Base-by-base conservation (phyloP, 2,329 filamentous ascomycete genomes). In the Exophiala calicioides region DNA sequence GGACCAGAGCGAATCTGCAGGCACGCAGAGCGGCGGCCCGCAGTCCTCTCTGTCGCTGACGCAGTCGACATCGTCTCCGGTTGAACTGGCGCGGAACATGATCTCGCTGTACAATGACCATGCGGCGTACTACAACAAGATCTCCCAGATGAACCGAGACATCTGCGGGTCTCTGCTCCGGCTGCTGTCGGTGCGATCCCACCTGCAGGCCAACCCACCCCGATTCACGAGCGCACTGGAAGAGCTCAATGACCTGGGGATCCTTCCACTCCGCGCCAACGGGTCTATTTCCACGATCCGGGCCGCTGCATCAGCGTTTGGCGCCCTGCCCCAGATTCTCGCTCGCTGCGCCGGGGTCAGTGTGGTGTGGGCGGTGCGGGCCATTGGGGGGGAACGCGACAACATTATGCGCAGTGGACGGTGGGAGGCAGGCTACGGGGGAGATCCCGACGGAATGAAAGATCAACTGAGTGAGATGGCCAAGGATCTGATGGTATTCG, bases 401-500 rank as follows among this genome's bases (percentile, higher is more conserved):
- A 74, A 83, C 52, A 76, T 94, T 35, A 23, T 47, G 10, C 77
- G 79, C 45, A 78, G 76, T 48, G 83, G 84, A 20, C 80, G 85
- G 59, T 96, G 86, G 67, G 89, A 85, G 58, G 48, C 54, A 18
- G 85, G 81, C 54, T 85, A 85, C 67, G 81, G 83, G 62, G 79
- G 79, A 45, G 55, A 59, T 30, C 27, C 47, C 16, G 52, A 55
- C 32, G 50, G 36, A n/a, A 44, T 58, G 32, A 60, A 59, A 37
- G 50, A 53, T 16, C 58, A 60, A 38, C 30, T 60, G 20, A 71
- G 67, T 47, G 68, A 70, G 40, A 88, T 87, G 72, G 90, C 88
- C 29, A 83, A 90, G 67, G 91, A 97, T 68, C 70, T 96, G 60
- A 95, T 93, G 74, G 86, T 93, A 10, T 97, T 95, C 73, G 91